Conservation (phyloP, 176 grass and related monocot genomes). For the Oryza officinalis region DNA sequence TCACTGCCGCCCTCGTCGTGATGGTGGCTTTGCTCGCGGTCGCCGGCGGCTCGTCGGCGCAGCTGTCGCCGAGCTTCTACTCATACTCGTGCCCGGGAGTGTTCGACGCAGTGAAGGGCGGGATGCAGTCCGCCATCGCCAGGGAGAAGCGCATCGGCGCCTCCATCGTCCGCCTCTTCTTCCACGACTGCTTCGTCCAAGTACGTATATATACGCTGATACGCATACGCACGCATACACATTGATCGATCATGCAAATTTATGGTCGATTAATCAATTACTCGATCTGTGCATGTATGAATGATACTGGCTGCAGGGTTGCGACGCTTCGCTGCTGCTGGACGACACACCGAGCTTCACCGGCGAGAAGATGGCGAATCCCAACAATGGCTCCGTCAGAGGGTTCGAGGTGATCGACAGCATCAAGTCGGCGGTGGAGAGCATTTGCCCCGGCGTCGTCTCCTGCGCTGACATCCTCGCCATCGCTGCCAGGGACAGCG, state of each 20-base stretch:
- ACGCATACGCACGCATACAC: too few relatives aligned
- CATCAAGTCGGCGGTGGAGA: slow-evolving; percentile 71
- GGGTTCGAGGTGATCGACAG: slow-evolving; percentile 81
- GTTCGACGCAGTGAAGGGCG: slow-evolving; percentile 46
- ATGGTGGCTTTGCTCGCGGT: background rate
- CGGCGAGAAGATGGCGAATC: slow-evolving; percentile 65
- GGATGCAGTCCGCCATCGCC: slow-evolving; percentile 46
- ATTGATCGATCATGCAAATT: too few relatives aligned
- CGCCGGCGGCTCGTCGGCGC: slow-evolving; percentile 34
- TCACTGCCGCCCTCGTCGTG: background rate
- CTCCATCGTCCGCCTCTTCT: slow-evolving; percentile 83
- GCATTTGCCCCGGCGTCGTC: slow-evolving; percentile 64
- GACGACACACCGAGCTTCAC: slow-evolving; percentile 56
- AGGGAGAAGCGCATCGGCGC: slow-evolving; percentile 73
- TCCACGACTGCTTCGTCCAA: slow-evolving; percentile 86
- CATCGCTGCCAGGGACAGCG: slow-evolving; percentile 62
- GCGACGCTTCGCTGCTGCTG: slow-evolving; percentile 77
- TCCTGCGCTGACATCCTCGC: slow-evolving; percentile 95
- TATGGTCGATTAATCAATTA: too few relatives aligned
- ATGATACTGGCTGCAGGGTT: slow-evolving; percentile 46
- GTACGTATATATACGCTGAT: background rate
- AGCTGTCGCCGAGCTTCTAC: slow-evolving; percentile 58
- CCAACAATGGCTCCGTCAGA: slow-evolving; percentile 64
- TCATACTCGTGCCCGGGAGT: slow-evolving; percentile 60
- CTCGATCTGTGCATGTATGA: too few relatives aligned